Percentiles rank a stretch among this genome's conserved stretches.
Conservation (phyloP, 1,139 yeast genomes). For the Nadsonia starkeyi-henricii region DNA sequence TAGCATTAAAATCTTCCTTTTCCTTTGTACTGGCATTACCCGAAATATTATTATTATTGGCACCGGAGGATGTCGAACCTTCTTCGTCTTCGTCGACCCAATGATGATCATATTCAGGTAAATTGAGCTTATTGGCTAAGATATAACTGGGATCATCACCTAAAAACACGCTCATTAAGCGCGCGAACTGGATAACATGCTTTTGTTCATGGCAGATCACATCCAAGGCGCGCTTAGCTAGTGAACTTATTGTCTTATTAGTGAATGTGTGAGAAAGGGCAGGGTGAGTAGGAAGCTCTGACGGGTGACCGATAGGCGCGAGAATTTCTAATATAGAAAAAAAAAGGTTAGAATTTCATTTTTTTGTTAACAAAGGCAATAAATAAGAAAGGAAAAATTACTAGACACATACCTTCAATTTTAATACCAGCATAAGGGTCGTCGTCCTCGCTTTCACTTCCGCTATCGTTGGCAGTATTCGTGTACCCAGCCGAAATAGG, state of each 20-base stretch:
- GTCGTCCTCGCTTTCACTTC: slow-evolving; percentile 12
- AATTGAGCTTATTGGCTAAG: slow-evolving; percentile 40
- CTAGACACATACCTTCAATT: background rate
- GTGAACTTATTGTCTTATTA: slow-evolving; percentile 33
- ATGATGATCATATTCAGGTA: slow-evolving; percentile 56
- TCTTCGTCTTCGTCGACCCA: slow-evolving; percentile 25
- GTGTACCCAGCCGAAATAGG: slow-evolving; percentile 1
- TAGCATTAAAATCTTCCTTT: slow-evolving; percentile 10
- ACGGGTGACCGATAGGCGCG: slow-evolving; percentile 67
- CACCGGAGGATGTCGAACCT: slow-evolving; percentile 6
- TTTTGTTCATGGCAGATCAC: slow-evolving; percentile 69
- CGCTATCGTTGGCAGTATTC: slow-evolving; percentile 12
- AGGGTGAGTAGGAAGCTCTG: slow-evolving; percentile 62
- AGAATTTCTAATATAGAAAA: slow-evolving; percentile 31
- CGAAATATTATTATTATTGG: slow-evolving; percentile 4
- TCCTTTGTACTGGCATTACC: slow-evolving; percentile 7
- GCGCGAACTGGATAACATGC: slow-evolving; percentile 54
- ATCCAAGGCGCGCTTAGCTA: slow-evolving; percentile 62
- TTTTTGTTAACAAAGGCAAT: background rate
- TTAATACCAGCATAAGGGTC: slow-evolving; percentile 10
- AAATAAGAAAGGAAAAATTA: background rate
- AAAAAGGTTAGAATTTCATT: background rate
- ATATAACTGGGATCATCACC: slow-evolving; percentile 75
- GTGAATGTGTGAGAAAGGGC: slow-evolving; percentile 54
- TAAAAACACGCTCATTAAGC: slow-evolving; percentile 59